Conservation (phyloP, 2,329 filamentous ascomycete genomes). For the Botrytis fragariae region DNA sequence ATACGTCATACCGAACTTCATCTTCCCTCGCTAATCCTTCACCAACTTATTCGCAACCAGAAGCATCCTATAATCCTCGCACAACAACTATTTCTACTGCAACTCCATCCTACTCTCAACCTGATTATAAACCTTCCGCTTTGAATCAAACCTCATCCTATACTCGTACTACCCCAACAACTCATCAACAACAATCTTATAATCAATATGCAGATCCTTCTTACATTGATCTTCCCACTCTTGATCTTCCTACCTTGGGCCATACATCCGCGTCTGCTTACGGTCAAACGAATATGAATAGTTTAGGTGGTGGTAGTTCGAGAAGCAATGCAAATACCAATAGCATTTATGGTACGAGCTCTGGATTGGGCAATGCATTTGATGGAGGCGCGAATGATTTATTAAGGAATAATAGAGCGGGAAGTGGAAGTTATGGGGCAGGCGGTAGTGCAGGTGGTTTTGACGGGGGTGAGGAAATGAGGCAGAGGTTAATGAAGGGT, state of each 20-base stretch:
- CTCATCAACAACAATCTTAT: slow-evolving; percentile 35
- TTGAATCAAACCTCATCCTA: slow-evolving; percentile 29
- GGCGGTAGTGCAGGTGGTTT: not conserved
- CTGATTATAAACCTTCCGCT: slow-evolving; percentile 26
- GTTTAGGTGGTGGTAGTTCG: slow-evolving; percentile 20
- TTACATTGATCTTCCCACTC: slow-evolving; percentile 36
- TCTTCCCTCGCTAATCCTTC: slow-evolving; percentile 33
- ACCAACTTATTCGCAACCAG: slow-evolving; percentile 34
- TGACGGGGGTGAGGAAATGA: slow-evolving; percentile 4
- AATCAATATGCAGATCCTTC: slow-evolving; percentile 34
- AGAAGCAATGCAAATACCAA: slow-evolving; percentile 18
- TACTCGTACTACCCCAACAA: slow-evolving; percentile 31
- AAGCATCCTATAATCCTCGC: slow-evolving; percentile 30
- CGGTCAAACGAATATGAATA: slow-evolving; percentile 19
- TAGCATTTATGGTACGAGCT: slow-evolving; percentile 25
- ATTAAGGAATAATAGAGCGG: slow-evolving; percentile 28
- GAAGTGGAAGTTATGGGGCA: slow-evolving; percentile 26
- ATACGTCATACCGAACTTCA: slow-evolving; percentile 30
- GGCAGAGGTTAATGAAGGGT: slow-evolving; percentile 17
- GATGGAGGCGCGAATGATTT: slow-evolving; percentile 24
- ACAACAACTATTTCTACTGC: slow-evolving; percentile 31
- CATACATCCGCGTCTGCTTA: slow-evolving; percentile 26
- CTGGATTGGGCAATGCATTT: slow-evolving; percentile 24
- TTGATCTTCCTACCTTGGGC: slow-evolving; percentile 32
- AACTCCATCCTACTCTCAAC: slow-evolving; percentile 32